Conservation (phyloP, 2,329 filamentous ascomycete species). For the Xylaria sp. region DNA sequence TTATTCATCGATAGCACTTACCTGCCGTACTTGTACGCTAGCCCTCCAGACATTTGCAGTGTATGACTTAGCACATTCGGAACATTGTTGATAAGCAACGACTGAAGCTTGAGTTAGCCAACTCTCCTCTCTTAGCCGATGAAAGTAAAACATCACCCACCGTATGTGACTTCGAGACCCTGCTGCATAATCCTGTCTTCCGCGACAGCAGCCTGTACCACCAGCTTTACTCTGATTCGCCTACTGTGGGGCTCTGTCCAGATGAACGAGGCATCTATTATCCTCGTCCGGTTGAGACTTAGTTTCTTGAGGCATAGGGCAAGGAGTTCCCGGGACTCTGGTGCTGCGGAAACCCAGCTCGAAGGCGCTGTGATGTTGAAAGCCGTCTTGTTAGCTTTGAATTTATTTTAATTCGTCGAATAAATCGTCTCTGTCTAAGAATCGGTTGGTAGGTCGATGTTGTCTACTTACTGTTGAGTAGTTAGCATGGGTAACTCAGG, state of each 20-base stretch:
- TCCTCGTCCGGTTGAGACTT: constrained; percentile 83
- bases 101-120: constrained; percentile 46
- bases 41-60: constrained; percentile 96
- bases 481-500: constrained; percentile 64
- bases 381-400: constrained; percentile 2
- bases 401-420: too few species aligned
- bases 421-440: too few species aligned
- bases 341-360: constrained; percentile 83
- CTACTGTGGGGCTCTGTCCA: constrained; percentile 98
- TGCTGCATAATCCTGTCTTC: constrained; percentile 80
- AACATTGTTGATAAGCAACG: constrained; percentile 89
- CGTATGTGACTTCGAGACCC: constrained; percentile 90
- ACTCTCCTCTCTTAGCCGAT: neutral
- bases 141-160: neutral
- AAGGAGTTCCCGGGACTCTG: constrained; percentile 89
- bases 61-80: constrained; percentile 94
- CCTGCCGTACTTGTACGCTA: constrained; percentile 87
- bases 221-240: constrained; percentile 92
- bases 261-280: constrained; percentile 94
- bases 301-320: constrained; percentile 90
- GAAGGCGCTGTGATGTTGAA: constrained; percentile 59
- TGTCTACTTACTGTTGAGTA: constrained; percentile 16
- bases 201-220: constrained; percentile 75
- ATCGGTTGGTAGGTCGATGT: neutral
- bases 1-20: neutral